Evolutionary conservation across 1,139 yeast genomes (phyloP).

Genomic region (Scheffersomyces lignicola): DNA sequence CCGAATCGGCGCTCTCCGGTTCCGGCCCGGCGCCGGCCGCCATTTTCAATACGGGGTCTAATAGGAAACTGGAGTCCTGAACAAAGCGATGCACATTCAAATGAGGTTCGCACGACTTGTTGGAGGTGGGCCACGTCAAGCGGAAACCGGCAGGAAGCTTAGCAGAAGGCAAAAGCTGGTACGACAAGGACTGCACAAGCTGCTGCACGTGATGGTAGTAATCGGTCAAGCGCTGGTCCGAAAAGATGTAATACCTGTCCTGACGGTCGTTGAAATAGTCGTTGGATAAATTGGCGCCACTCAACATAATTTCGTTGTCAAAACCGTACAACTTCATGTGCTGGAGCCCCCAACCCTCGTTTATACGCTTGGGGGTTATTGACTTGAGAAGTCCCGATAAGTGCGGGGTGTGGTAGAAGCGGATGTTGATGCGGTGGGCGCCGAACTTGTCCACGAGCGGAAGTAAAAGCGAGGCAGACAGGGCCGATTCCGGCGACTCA

Average conservation of each 20-base stretch:
- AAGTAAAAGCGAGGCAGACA: conserved; percentile 76
- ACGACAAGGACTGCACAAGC: conserved; percentile 69
- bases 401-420: conserved; percentile 91
- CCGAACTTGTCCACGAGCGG: conserved; percentile 68
- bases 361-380: conserved; percentile 76
- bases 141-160: conserved; percentile 49
- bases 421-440: conserved; percentile 67
- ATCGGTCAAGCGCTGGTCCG: conserved; percentile 56
- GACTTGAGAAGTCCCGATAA: conserved; percentile 64
- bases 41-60: conserved; percentile 60
- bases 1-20: too few species aligned
- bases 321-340: conserved; percentile 97
- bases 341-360: conserved; percentile 92
- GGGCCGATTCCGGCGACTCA: conserved; percentile 70
- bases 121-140: conserved; percentile 75
- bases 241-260: conserved; percentile 83
- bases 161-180: conserved; percentile 49
- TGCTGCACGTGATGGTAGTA: conserved; percentile 72
- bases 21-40: too few species aligned
- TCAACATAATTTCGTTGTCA: conserved; percentile 82
- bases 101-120: conserved; percentile 72
- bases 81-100: conserved; percentile 57
- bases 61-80: conserved; percentile 54
- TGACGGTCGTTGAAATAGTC: conserved; percentile 97
- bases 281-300: conserved; percentile 88